phyloP scores from a whole-genome alignment of 2,329 filamentous ascomycete species.

The Apiospora arundinis region DNA sequence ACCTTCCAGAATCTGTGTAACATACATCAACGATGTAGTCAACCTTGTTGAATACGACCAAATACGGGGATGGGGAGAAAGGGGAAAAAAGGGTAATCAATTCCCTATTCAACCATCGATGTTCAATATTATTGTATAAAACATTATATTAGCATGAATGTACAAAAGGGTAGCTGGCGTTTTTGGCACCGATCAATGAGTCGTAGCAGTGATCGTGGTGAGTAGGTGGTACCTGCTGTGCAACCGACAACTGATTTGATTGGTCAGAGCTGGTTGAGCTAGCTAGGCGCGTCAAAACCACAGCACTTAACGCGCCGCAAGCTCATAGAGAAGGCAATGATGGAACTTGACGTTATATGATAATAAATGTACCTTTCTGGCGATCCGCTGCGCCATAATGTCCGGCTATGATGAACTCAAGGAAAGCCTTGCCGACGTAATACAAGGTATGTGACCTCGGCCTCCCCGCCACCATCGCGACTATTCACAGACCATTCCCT shows the following conservation, averaged over 20 bases:
- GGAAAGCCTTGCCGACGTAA: constrained; percentile 10
- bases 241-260: background rate
- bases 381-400: background rate
- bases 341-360: background rate
- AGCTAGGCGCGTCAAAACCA: constrained; percentile 9
- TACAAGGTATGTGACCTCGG: background rate
- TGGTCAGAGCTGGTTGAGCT: background rate
- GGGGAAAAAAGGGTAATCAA: background rate
- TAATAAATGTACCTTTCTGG: background rate
- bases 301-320: constrained; percentile 10
- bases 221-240: no score
- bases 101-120: background rate
- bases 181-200: no score
- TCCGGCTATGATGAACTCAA: constrained; percentile 13
- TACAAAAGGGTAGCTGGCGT: no score
- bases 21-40: background rate
- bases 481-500: background rate
- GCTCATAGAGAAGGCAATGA: background rate
- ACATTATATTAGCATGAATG: no score
- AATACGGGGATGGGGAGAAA: no score
- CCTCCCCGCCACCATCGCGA: background rate
- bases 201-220: no score
- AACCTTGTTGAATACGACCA: no score
- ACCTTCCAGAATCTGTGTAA: background rate
- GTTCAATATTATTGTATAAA: background rate